Conservation (phyloP, 139 green algal genomes). For the Coelastrella sp. region DNA sequence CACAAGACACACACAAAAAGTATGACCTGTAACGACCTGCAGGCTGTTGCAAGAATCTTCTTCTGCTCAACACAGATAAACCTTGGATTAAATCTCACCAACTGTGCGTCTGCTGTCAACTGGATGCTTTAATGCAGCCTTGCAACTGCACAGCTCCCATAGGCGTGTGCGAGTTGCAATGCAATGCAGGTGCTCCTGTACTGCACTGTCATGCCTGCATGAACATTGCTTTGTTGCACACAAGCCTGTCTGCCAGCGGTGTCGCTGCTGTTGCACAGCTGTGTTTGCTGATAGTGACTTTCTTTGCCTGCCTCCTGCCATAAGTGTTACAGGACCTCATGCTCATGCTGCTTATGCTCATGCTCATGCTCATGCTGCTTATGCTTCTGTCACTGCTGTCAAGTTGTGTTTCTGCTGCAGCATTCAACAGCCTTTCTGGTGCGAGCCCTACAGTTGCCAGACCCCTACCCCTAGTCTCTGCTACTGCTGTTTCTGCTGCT, state of each 20-base stretch:
- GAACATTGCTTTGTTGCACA: background rate
- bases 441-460: no score
- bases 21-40: constrained; percentile 45
- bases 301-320: no score
- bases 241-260: background rate
- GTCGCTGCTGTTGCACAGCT: background rate
- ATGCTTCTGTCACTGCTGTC: no score
- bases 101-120: no score
- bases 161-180: background rate
- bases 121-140: background rate
- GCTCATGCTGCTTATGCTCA: no score
- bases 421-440: no score
- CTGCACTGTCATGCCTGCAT: background rate
- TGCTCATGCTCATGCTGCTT: no score
- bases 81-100: no score
- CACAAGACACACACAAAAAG: no score
- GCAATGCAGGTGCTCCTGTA: background rate
- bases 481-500: background rate
- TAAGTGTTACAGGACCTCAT: no score
- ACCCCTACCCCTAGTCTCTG: background rate
- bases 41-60: constrained; percentile 49
- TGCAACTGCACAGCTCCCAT: background rate
- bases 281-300: no score
- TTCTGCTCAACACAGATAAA: background rate
- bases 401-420: no score